These are phyloP conservation scores for Fusarium verticillioides DNA, from an alignment of 2,329 filamentous ascomycete genomes.

Conservation along the genomic window DNA sequence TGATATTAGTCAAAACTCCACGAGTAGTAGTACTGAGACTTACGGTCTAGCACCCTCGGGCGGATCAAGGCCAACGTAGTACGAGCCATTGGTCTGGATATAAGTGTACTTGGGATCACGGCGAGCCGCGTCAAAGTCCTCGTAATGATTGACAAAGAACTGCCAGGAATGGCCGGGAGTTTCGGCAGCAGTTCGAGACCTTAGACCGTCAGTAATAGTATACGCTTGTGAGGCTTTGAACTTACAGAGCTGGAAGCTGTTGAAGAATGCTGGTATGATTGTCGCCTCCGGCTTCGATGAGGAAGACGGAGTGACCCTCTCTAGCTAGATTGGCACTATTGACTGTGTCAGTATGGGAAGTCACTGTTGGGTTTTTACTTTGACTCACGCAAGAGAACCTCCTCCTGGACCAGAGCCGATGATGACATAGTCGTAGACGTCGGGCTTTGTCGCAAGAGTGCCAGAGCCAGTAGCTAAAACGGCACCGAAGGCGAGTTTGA, in stretches of 20 bases:
- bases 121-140: slow-evolving; percentile 4
- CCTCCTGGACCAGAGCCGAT: background rate
- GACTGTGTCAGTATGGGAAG: background rate
- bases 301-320: slow-evolving; percentile 6
- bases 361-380: fast-evolving
- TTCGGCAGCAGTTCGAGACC: background rate
- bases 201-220: fast-evolving
- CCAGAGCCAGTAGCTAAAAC: background rate
- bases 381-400: background rate
- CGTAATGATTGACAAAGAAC: slow-evolving; percentile 11
- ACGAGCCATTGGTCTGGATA: slow-evolving; percentile 7
- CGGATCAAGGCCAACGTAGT: slow-evolving; percentile 11
- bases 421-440: slow-evolving; percentile 12
- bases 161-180: background rate
- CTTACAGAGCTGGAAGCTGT: background rate
- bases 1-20: fast-evolving
- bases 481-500: background rate
- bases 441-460: background rate
- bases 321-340: background rate
- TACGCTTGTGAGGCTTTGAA: fast-evolving
- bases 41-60: background rate
- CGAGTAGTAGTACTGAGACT: fast-evolving
- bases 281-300: slow-evolving; percentile 7
- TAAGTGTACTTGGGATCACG: slow-evolving; percentile 14
- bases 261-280: background rate